Evolutionary conservation across 2,329 filamentous ascomycete species (phyloP).

Genomic region (Penicillium griseofulvum): DNA sequence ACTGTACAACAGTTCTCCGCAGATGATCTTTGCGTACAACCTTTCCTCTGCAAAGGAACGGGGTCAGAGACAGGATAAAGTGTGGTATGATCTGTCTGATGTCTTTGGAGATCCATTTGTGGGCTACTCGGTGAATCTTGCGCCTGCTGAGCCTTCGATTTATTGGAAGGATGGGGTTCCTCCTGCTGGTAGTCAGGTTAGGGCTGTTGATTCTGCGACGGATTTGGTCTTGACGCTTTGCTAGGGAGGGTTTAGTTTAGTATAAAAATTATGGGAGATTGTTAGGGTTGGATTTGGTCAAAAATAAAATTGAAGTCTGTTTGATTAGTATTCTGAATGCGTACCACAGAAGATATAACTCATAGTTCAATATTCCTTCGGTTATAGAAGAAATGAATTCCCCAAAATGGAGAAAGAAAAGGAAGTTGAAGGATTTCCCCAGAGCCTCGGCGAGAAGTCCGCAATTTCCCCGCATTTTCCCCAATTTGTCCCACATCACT

Average conservation of each 20-base stretch:
- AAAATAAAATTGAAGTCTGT: not conserved
- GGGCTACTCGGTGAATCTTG: conserved; percentile 25
- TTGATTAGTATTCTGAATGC: too few species aligned
- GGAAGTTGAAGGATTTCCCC: too few species aligned
- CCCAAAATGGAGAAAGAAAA: not conserved
- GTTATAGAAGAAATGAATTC: not conserved
- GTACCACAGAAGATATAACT: too few species aligned
- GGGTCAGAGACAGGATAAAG: conserved; percentile 5
- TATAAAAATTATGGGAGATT: not conserved
- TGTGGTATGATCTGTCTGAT: conserved; percentile 47
- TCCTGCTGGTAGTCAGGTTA: conserved; percentile 31
- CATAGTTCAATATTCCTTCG: not conserved
- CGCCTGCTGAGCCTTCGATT: conserved; percentile 24
- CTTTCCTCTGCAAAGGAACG: conserved; percentile 23
- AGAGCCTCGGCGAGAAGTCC: conserved; percentile 23
- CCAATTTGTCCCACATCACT: conserved; percentile 19
- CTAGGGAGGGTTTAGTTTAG: not conserved
- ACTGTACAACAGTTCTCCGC: conserved; percentile 33
- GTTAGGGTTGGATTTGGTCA: not conserved
- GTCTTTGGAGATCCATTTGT: conserved; percentile 46
- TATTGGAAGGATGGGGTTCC: conserved; percentile 35
- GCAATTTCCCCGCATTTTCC: conserved; percentile 21
- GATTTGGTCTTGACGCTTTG: conserved; percentile 31
- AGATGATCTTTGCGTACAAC: conserved; percentile 46
- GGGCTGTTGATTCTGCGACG: conserved; percentile 17